Percentiles rank a stretch among this genome's conserved stretches.
phyloP scores from a whole-genome alignment of 495 filamentous ascomycete species.

The Talaromyces adpressus region DNA sequence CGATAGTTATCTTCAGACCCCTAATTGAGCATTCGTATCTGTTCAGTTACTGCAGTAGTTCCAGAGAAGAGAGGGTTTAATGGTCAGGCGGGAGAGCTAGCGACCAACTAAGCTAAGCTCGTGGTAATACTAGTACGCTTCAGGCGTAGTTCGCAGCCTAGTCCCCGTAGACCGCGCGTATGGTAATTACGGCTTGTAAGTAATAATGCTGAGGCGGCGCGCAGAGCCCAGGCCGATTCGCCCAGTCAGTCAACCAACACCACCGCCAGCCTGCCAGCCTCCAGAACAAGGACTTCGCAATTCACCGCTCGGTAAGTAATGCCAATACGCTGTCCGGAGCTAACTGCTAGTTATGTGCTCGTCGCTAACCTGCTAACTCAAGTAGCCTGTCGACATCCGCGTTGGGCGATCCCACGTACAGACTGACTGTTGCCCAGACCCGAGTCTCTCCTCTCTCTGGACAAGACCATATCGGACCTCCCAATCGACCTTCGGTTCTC shows the following conservation, averaged over 20 bases:
- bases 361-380: neutral
- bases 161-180: neutral
- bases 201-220: slow-evolving; percentile 1
- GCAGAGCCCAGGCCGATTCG: slow-evolving; percentile 1
- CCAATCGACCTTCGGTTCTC: neutral
- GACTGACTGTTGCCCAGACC: neutral
- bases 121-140: slow-evolving; percentile 2
- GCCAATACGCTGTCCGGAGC: neutral
- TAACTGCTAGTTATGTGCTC: neutral
- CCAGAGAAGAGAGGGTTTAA: neutral
- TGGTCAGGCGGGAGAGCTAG: neutral
- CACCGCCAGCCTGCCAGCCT: neutral
- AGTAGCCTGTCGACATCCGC: neutral
- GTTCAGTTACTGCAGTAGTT: no score
- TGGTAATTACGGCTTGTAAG: slow-evolving; percentile 4
- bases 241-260: neutral
- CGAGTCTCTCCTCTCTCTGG: neutral
- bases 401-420: neutral
- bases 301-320: neutral
- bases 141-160: neutral
- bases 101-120: neutral
- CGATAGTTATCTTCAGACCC: neutral
- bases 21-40: neutral
- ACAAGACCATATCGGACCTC: neutral
- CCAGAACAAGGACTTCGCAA: neutral